These are phyloP conservation scores for Suillus plorans DNA, from an alignment of 768 basidiomycete genomes.

Conservation along the genomic window DNA sequence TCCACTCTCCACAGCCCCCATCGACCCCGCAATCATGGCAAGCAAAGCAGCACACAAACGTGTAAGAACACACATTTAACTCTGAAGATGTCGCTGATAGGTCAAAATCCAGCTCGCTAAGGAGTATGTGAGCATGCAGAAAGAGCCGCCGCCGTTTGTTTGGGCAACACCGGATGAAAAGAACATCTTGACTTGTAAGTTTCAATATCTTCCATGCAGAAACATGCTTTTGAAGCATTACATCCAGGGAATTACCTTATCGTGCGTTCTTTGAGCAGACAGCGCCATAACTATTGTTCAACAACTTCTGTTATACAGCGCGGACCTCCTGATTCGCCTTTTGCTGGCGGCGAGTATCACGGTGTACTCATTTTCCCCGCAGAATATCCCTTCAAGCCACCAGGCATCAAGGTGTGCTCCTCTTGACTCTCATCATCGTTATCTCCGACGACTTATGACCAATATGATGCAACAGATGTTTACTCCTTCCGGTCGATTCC, in stretches of 20 bases:
- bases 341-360: slow-evolving; percentile 90
- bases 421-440: neutral
- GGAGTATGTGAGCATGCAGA: slow-evolving; percentile 92
- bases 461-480: slow-evolving; percentile 61
- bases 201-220: slow-evolving; percentile 5
- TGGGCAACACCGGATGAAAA: slow-evolving; percentile 97
- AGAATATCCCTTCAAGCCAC: slow-evolving; percentile 96
- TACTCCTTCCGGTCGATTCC: slow-evolving; percentile 88
- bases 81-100: slow-evolving; percentile 13
- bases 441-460: slow-evolving; percentile 11
- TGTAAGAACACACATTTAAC: slow-evolving; percentile 39
- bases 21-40: slow-evolving; percentile 51
- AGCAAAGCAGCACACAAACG: slow-evolving; percentile 87
- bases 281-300: slow-evolving; percentile 3
- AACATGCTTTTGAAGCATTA: slow-evolving; percentile 12
- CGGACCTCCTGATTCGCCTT: slow-evolving; percentile 93
- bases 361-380: slow-evolving; percentile 89
- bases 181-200: slow-evolving; percentile 93
- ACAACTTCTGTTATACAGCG: slow-evolving; percentile 47
- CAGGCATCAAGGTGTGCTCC: slow-evolving; percentile 82
- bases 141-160: slow-evolving; percentile 91
- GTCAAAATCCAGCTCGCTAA: slow-evolving; percentile 60
- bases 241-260: slow-evolving; percentile 92
- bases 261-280: slow-evolving; percentile 44
- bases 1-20: slow-evolving; percentile 2